A percentile compares a stretch with the other conserved stretches of the same genome.
phyloP scores from a whole-genome alignment of 2,329 filamentous ascomycete genomes.

The Neurospora crassa region DNA sequence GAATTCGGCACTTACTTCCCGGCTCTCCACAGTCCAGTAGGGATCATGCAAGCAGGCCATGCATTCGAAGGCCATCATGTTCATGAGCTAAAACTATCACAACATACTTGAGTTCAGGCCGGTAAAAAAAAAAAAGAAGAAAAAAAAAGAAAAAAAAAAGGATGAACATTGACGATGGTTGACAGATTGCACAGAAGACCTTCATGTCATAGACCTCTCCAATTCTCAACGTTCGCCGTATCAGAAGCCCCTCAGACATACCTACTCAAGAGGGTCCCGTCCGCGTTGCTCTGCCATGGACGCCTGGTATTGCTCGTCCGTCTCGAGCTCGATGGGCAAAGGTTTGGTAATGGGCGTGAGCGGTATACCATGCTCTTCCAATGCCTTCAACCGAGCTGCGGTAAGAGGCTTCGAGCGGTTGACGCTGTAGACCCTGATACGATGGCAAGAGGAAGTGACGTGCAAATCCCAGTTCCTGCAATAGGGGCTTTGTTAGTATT shows the following conservation, averaged over 20 bases:
- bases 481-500: constrained; percentile 2
- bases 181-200: too few relatives aligned
- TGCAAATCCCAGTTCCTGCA: constrained; percentile 54
- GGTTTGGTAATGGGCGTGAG: constrained; percentile 47
- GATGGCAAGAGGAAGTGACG: constrained; percentile 52
- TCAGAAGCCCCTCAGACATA: not conserved
- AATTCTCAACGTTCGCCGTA: not conserved
- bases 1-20: not conserved
- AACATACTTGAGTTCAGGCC: not conserved
- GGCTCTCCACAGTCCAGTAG: too few relatives aligned
- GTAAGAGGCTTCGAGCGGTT: constrained; percentile 42
- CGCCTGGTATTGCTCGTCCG: constrained; percentile 36
- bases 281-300: constrained; percentile 30
- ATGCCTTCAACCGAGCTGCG: constrained; percentile 36
- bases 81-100: too few relatives aligned
- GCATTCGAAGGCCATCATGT: not conserved
- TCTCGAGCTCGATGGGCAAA: constrained; percentile 38
- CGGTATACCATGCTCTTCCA: constrained; percentile 37
- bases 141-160: not conserved
- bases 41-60: too few relatives aligned
- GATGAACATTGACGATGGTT: not conserved
- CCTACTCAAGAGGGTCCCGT: constrained; percentile 32
- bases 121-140: not conserved
- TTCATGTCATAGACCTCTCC: not conserved
- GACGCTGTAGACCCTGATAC: constrained; percentile 53